These are phyloP conservation scores for Aspergillus carbonarius DNA, from an alignment of 2,329 filamentous ascomycete species.

Conservation along the genomic window DNA sequence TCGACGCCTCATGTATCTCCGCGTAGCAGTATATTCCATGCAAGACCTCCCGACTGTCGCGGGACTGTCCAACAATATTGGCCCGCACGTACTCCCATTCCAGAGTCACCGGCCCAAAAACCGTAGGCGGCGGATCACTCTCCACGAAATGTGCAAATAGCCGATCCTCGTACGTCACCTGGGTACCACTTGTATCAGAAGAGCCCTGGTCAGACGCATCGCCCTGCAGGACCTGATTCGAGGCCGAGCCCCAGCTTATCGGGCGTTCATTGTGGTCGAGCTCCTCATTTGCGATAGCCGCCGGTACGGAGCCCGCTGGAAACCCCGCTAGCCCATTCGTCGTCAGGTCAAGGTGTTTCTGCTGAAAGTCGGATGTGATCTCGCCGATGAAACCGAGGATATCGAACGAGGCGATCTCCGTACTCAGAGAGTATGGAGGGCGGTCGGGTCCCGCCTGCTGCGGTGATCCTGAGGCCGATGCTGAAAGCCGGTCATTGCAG, in stretches of 20 bases:
- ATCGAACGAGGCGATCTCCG: conserved; percentile 29
- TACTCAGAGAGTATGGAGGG: neutral
- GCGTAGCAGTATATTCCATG: conserved; percentile 36
- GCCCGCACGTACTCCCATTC: conserved; percentile 35
- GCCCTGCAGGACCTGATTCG: neutral
- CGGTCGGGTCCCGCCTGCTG: neutral
- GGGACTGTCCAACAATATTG: conserved; percentile 25
- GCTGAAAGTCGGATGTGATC: conserved; percentile 36
- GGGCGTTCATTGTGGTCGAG: conserved; percentile 5
- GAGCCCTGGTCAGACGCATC: neutral
- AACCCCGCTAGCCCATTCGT: conserved; percentile 14
- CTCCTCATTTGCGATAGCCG: neutral
- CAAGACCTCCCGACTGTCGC: conserved; percentile 25
- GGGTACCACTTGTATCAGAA: neutral
- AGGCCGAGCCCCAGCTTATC: conserved; percentile 7
- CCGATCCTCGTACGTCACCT: conserved; percentile 28
- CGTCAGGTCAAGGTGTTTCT: conserved; percentile 34
- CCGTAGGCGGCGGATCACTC: conserved; percentile 30
- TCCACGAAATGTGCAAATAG: conserved; percentile 30
- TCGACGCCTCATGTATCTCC: conserved; percentile 30
- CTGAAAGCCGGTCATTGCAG: conserved; percentile 24
- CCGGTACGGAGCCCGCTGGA: neutral
- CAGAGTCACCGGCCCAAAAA: conserved; percentile 32
- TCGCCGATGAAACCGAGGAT: conserved; percentile 40
- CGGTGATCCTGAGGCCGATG: neutral